A percentile compares a stretch with the other conserved stretches of the same genome.
phyloP scores from a whole-genome alignment of 257 asterid species.

The Coffea eugenioides region DNA sequence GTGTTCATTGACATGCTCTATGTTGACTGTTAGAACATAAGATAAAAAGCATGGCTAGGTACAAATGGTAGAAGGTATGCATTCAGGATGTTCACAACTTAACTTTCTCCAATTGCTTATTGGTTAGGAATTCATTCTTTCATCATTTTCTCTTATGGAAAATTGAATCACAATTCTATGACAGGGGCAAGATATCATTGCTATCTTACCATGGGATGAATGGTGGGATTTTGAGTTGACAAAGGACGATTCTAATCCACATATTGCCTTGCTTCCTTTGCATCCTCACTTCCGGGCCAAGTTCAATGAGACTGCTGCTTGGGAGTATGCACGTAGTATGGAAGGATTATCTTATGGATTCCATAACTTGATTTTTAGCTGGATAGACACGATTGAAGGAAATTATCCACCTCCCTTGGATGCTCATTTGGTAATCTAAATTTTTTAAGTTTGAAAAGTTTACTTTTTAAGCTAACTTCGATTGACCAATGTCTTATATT shows the following conservation, averaged over 20 bases:
- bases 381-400: constrained; percentile 82
- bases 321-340: constrained; percentile 93
- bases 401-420: constrained; percentile 84
- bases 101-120: background rate
- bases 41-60: background rate
- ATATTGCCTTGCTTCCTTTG: constrained; percentile 82
- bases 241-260: constrained; percentile 78
- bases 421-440: constrained; percentile 70
- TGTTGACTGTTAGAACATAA: background rate
- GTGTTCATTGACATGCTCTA: background rate
- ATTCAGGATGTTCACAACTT: background rate
- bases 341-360: constrained; percentile 76
- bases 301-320: constrained; percentile 83
- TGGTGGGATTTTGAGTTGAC: constrained; percentile 91
- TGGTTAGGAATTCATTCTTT: background rate
- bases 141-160: background rate
- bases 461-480: background rate
- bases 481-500: background rate
- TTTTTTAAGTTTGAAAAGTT: background rate
- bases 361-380: constrained; percentile 89
- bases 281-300: constrained; percentile 72
- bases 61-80: background rate
- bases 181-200: constrained; percentile 82
- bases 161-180: constrained; percentile 4
- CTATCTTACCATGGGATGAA: constrained; percentile 84